phyloP scores from a whole-genome alignment of 169 alveolate species.

The Plasmodium knowlesi region DNA sequence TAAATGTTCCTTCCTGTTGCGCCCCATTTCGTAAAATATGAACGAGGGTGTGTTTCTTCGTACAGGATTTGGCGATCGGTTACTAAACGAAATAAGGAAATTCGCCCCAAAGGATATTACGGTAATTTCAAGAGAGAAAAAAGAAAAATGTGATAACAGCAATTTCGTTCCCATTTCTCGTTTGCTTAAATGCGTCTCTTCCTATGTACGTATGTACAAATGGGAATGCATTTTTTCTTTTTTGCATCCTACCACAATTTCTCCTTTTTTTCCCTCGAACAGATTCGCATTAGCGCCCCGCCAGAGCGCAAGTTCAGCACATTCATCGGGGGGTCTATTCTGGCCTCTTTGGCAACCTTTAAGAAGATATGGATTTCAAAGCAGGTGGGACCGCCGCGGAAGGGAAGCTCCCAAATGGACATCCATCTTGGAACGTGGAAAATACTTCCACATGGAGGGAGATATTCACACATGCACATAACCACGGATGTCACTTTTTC shows the following conservation, averaged over 20 bases:
- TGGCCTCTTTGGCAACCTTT: constrained; percentile 65
- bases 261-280: neutral
- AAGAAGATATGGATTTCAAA: constrained; percentile 66
- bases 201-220: neutral
- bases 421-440: neutral
- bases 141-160: neutral
- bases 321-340: constrained; percentile 65
- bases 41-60: neutral
- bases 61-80: constrained; percentile 82
- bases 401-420: neutral
- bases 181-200: neutral
- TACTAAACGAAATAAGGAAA: constrained; percentile 80
- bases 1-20: neutral
- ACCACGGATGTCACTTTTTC: neutral
- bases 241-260: neutral
- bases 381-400: constrained; percentile 11
- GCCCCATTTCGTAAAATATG: neutral
- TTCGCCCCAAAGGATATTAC: constrained; percentile 84
- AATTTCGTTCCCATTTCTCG: neutral
- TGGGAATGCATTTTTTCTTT: neutral
- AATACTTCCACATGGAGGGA: neutral
- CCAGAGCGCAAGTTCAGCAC: constrained; percentile 72
- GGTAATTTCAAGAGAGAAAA: constrained; percentile 6
- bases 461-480: neutral
- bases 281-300: constrained; percentile 75